Conservation (phyloP, 106 monocot species). For the Acanthochlamys bracteata region DNA sequence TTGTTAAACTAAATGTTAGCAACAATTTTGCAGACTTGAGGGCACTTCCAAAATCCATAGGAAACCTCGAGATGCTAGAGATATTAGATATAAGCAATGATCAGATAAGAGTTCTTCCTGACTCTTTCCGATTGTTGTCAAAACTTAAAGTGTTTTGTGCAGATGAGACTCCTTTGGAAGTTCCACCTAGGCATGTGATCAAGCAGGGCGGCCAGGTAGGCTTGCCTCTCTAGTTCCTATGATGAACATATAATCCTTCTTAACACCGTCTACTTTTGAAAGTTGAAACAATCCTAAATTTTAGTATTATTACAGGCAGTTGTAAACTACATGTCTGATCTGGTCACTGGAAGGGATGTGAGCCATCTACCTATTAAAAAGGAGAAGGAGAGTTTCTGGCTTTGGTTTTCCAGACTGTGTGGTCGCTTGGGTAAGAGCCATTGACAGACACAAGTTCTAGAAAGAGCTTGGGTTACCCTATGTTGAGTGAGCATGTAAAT, state of each 20-base stretch:
- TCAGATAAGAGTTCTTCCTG: constrained; percentile 73
- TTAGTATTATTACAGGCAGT: constrained; percentile 38
- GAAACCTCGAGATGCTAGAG: constrained; percentile 91
- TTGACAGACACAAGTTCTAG: neutral
- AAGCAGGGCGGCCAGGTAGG: constrained; percentile 86
- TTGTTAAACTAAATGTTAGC: constrained; percentile 65
- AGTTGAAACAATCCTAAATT: neutral
- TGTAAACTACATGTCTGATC: constrained; percentile 85
- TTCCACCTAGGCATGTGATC: constrained; percentile 71
- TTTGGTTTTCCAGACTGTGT: constrained; percentile 56
- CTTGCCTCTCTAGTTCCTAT: too few relatives aligned
- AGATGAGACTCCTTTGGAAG: constrained; percentile 86
- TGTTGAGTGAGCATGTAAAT: neutral
- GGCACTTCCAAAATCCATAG: constrained; percentile 67
- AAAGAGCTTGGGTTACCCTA: neutral
- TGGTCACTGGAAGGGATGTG: constrained; percentile 30
- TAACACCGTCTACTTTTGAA: neutral
- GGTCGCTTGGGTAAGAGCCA: constrained; percentile 7
- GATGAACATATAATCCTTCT: neutral
- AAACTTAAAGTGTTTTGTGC: constrained; percentile 61
- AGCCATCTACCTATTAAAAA: constrained; percentile 12
- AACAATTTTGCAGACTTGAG: constrained; percentile 89
- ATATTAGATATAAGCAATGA: constrained; percentile 87
- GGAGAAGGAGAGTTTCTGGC: constrained; percentile 36
- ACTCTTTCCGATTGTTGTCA: constrained; percentile 60